Percentiles rank a stretch among this genome's conserved stretches.
Evolutionary conservation across 495 filamentous ascomycete genomes (phyloP).

Genomic region (Hypoxylon fragiforme): DNA sequence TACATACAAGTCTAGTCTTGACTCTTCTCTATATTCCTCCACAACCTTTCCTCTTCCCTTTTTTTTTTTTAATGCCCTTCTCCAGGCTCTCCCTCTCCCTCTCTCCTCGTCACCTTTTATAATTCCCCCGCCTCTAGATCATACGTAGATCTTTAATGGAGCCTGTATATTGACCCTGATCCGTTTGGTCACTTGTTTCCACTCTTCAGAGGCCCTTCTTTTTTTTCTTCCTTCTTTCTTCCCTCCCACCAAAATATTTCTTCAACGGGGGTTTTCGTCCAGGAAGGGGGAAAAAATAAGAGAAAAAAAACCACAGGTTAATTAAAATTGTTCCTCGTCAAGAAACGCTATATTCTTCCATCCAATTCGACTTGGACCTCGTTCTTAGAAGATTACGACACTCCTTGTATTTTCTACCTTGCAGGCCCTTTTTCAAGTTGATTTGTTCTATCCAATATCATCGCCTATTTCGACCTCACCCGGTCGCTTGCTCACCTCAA

Average conservation of each 20-base stretch:
- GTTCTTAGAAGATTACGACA: constrained; percentile 30
- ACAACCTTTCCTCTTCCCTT: constrained; percentile 42
- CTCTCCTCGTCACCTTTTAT: constrained; percentile 29
- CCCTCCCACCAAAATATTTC: constrained; percentile 40
- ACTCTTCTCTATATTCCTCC: constrained; percentile 14
- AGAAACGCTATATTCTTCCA: constrained; percentile 14
- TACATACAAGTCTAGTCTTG: background rate
- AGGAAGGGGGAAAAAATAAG: constrained; percentile 16
- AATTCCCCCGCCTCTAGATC: constrained; percentile 39
- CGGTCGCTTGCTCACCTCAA: constrained; percentile 24
- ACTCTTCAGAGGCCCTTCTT: constrained; percentile 25
- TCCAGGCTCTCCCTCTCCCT: constrained; percentile 37
- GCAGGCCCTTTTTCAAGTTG: constrained; percentile 16
- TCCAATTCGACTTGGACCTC: constrained; percentile 26
- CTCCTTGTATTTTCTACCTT: constrained; percentile 30
- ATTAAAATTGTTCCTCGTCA: constrained; percentile 24
- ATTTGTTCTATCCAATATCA: constrained; percentile 19
- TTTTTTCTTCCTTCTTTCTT: constrained; percentile 39
- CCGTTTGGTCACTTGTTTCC: constrained; percentile 38
- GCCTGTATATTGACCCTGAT: constrained; percentile 55
- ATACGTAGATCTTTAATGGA: constrained; percentile 61
- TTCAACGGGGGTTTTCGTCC: constrained; percentile 34
- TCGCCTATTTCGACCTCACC: constrained; percentile 20
- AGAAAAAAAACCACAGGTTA: constrained; percentile 22
- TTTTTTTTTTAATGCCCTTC: constrained; percentile 46